Base-by-base conservation (phyloP, 2,329 filamentous ascomycete genomes). In the Sporothrix sp. region DNA sequence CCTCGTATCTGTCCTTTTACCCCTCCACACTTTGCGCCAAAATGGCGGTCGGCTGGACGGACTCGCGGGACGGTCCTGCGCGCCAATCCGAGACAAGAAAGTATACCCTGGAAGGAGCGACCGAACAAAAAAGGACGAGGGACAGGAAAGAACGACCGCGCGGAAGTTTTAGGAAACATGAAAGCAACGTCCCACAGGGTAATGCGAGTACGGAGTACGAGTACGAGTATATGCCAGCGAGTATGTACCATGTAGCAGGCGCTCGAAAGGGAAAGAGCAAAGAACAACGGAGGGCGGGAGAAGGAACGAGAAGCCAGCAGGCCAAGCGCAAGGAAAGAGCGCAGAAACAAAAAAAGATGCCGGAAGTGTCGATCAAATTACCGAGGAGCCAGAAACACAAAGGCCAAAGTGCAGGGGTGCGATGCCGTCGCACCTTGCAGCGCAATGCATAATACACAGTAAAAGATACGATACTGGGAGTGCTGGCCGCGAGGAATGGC, bases 81-180 rank as follows among this genome's bases (percentile, higher is more conserved):
- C 46, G 46, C 27, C 46, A 49, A 42, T 27, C 28, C 46, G 35
- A 35, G 46, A 49, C 37, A 42, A 49, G 46, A n/a, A 49, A 42
- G 38, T 43, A 27, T 18, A 43, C 37, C 48, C 30, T 35, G 23
- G 28, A 32, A 21, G 13, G 4, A 14, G 20, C n/a, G 11, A 7
- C 42, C 20, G 23, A 39, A 20, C 2, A 16, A 18, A 39, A 43
- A 25, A n/a, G 16, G 18, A 30, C n/a, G 16, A 39, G 16, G 13
- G 3, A 9, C 33, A 40, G 36, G 33, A 44, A 50, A 33, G 48
- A 10, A 38, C 39, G 25, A 50, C 28, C 16, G 2, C 16, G 39
- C 40, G 48, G 39, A 30, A 38, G 10, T 8, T 43, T 36, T 33
- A 49, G 47, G 48, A 27, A 36, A 37, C 30, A 13, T 13, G 48